phyloP scores from a whole-genome alignment of 2,329 filamentous ascomycete species.

The Clarireedia sp. region DNA sequence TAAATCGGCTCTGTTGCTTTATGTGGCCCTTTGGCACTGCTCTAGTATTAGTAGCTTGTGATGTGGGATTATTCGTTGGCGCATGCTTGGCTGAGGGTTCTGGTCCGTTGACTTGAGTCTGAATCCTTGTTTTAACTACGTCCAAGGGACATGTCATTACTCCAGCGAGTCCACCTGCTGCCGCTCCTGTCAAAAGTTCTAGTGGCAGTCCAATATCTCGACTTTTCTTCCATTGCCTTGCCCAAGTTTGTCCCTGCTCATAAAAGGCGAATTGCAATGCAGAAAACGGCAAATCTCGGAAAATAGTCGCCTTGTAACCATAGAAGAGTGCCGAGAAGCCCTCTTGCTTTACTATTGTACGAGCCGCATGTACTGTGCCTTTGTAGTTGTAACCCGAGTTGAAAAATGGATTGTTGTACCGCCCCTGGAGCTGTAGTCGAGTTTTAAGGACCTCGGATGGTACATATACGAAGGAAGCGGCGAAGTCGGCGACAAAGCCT shows the following conservation, averaged over 20 bases:
- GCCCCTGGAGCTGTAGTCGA: conserved; percentile 88
- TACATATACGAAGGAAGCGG: conserved; percentile 87
- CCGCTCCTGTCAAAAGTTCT: conserved; percentile 82
- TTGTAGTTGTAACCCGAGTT: conserved; percentile 93
- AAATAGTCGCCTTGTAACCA: conserved; percentile 94
- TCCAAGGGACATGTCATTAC: conserved; percentile 93
- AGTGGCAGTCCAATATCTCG: conserved; percentile 77
- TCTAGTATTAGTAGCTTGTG: conserved; percentile 16
- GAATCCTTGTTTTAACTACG: conserved; percentile 92
- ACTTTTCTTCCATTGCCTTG: conserved; percentile 68
- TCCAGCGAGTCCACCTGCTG: conserved; percentile 85
- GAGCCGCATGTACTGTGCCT: conserved; percentile 72
- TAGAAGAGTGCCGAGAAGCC: conserved; percentile 83
- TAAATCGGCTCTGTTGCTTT: conserved; percentile 54
- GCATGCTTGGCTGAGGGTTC: conserved; percentile 21
- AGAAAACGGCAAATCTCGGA: conserved; percentile 90
- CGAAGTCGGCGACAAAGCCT: conserved; percentile 91
- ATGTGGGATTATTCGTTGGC: background rate
- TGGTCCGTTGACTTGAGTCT: conserved; percentile 69
- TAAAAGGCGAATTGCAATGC: conserved; percentile 97
- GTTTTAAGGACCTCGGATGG: conserved; percentile 97
- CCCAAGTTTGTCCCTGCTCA: conserved; percentile 82
- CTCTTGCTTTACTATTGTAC: conserved; percentile 76
- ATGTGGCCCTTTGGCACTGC: conserved; percentile 16
- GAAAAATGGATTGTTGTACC: conserved; percentile 92